Evolutionary conservation across 2,329 filamentous ascomycete species (phyloP), one percentile per base, ranked within the genome.

Genomic region (Exserohilum rostratum): DNA sequence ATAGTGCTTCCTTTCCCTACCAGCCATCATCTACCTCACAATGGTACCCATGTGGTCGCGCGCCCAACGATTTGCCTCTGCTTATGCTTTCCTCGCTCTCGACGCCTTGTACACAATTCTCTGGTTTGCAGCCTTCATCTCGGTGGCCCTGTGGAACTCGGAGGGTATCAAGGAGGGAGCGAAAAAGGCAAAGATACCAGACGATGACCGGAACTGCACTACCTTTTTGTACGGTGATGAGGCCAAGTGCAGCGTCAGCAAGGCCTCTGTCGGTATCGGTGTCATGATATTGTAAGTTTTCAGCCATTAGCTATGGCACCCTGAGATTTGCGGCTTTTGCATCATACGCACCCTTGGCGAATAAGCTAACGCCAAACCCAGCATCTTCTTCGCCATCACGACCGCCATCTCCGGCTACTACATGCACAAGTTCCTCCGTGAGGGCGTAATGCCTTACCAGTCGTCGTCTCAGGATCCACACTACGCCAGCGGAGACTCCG

Each of bases 21-120:
- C 84, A 11, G 82, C 81, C 25, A 74, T 87, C 31, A 76, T 86
- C 53, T 87, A 87, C 69, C 81, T 85, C 50, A 78, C 81, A 40
- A 84, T 84, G 69, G 82, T 85, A 4, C 85, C 85, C 5, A 83
- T 85, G 76, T 87, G 83, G 81, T 79, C 80, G 20, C 82, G 85
- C 58, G 81, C 84, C 22, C 78, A 78, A 60, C 78, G 80, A 46
- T 85, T 87, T 65, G 82, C 82, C 52, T 86, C 85, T 62, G 81
- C 83, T 33, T 86, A 86, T 65, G 84, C 83, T 47, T 85, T 86
- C 66, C 80, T 82, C 7, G 74, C 77, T 2, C 68, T 87, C 52
- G 85, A 87, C 62, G 70, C 78, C 12, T 64, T 86, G 20, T 85
- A 65, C 48, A 64, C 68, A 62, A 67, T 87, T 9, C 69, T 87